A percentile compares a stretch with the other conserved stretches of the same genome.
These are phyloP conservation scores for Lachnellula cervina DNA, from an alignment of 2,329 filamentous ascomycete species.

Conservation along the genomic window DNA sequence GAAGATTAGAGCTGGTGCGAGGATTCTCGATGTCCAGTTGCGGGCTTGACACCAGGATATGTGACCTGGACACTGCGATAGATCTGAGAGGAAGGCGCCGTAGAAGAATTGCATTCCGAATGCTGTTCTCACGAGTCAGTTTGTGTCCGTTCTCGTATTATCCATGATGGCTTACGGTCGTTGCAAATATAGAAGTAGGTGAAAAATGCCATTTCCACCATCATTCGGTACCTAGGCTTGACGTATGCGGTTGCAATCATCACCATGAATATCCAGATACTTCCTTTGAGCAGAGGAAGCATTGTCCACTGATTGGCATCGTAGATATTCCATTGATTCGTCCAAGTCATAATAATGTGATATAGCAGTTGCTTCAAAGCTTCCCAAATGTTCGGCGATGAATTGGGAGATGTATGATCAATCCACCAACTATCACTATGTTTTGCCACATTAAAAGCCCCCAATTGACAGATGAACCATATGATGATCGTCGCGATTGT, in stretches of 20 bases:
- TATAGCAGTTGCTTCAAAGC: conserved; percentile 41
- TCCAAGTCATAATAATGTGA: conserved; percentile 49
- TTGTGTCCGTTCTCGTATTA: background rate
- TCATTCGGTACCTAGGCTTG: conserved; percentile 45
- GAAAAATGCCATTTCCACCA: conserved; percentile 42
- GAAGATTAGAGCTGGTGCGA: conserved; percentile 46
- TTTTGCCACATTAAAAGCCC: conserved; percentile 51
- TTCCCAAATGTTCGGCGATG: conserved; percentile 35
- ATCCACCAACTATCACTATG: conserved; percentile 58
- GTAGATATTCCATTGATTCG: conserved; percentile 44
- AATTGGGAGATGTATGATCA: conserved; percentile 43
- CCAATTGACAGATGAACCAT: conserved; percentile 52
- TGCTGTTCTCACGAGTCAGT: conserved; percentile 31
- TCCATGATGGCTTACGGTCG: conserved; percentile 21
- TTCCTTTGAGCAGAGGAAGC: conserved; percentile 49
- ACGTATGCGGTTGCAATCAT: conserved; percentile 47
- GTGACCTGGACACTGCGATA: conserved; percentile 48
- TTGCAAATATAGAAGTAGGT: conserved; percentile 41
- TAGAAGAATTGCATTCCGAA: conserved; percentile 58
- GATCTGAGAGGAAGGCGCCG: conserved; percentile 57
- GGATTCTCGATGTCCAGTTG: conserved; percentile 39
- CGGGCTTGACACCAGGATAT: conserved; percentile 41
- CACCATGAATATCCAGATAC: conserved; percentile 50
- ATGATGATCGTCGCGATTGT: conserved; percentile 49
- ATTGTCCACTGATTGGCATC: conserved; percentile 57